Evolutionary conservation across 1,284 basidiomycete genomes (phyloP).

Genomic region (Irpex lacteus): DNA sequence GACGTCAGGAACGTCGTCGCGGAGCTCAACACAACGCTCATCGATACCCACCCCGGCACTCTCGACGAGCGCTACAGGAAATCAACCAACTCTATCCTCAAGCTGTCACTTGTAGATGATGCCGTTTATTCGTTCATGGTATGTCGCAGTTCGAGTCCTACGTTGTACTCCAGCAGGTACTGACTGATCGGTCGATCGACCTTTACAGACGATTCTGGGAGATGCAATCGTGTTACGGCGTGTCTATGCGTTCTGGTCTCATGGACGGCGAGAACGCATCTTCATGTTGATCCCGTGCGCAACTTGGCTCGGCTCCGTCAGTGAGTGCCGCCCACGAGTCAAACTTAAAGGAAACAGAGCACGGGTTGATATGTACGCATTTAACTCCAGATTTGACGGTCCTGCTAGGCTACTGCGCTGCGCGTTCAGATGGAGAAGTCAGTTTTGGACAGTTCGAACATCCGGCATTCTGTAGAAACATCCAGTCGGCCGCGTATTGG

Average conservation of each 20-base stretch:
- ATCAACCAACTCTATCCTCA: background rate
- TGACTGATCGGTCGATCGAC: background rate
- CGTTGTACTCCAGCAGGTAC: background rate
- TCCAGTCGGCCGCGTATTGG: constrained; percentile 15
- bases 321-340: constrained; percentile 4
- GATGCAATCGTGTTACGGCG: constrained; percentile 13
- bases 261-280: constrained; percentile 6
- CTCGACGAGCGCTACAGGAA: constrained; percentile 9
- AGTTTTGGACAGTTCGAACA: constrained; percentile 12
- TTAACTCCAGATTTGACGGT: constrained; percentile 1
- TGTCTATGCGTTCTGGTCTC: constrained; percentile 16
- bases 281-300: constrained; percentile 12
- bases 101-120: constrained; percentile 7
- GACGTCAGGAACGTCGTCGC: constrained; percentile 14
- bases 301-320: constrained; percentile 11
- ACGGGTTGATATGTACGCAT: too few relatives aligned
- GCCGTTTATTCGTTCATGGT: constrained; percentile 17
- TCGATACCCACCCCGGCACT: background rate
- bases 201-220: constrained; percentile 12
- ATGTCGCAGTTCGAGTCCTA: background rate
- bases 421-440: constrained; percentile 9
- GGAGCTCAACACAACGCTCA: constrained; percentile 11
- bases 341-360: too few relatives aligned
- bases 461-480: constrained; percentile 16
- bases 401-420: constrained; percentile 14